Evolutionary conservation across 768 basidiomycete species (phyloP).

Genomic region (Mycena venus): DNA sequence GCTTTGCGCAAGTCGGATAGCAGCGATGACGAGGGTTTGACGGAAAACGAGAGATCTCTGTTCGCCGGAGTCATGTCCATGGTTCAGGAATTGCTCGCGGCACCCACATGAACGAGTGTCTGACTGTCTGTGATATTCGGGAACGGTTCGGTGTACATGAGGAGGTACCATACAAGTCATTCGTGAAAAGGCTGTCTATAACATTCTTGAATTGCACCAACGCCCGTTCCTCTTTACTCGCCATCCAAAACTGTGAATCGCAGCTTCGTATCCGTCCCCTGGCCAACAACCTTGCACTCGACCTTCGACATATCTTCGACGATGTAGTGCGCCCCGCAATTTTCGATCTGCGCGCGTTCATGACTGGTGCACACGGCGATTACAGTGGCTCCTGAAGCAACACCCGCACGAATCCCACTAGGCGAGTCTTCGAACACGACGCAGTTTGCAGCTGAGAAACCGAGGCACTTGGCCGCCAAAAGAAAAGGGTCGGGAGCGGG

Average conservation of each 20-base stretch:
- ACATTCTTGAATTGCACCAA: background rate
- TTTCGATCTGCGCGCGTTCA: constrained; percentile 58
- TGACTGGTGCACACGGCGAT: constrained; percentile 79
- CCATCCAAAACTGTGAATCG: constrained; percentile 12
- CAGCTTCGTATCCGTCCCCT: constrained; percentile 15
- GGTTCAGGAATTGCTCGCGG: constrained; percentile 52
- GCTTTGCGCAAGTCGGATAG: constrained; percentile 64
- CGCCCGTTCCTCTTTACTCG: background rate
- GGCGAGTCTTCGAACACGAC: constrained; percentile 85
- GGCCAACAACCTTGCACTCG: constrained; percentile 45
- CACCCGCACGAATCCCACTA: constrained; percentile 73
- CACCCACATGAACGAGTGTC: background rate
- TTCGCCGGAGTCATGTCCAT: constrained; percentile 68
- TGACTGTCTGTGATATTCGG: no score
- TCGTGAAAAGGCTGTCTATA: background rate
- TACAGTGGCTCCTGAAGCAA: constrained; percentile 75
- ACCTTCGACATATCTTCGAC: constrained; percentile 63
- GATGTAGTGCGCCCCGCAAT: constrained; percentile 61
- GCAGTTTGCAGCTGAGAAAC: constrained; percentile 62
- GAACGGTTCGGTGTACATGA: no score
- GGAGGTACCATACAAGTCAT: background rate
- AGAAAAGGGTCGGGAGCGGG: constrained; percentile 69
- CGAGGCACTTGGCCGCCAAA: constrained; percentile 66
- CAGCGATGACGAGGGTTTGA: constrained; percentile 42
- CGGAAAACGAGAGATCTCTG: constrained; percentile 55